Conservation (phyloP, 129 eudicot species). For the Deinandra increscens region DNA sequence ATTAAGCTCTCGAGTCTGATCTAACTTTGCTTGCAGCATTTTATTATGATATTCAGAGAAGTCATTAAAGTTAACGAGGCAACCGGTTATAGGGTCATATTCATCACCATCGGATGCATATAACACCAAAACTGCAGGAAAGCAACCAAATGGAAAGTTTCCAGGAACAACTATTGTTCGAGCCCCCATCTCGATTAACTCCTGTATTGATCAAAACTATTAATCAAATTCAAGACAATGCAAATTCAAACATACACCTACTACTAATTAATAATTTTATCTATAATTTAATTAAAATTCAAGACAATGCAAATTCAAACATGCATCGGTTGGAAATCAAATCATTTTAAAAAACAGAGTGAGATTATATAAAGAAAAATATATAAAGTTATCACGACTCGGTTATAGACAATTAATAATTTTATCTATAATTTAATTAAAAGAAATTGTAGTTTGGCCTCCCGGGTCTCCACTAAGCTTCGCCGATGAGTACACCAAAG, state of each 20-base stretch:
- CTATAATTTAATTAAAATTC: too few relatives aligned
- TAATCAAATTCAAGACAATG: not conserved
- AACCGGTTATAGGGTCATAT: slow-evolving; percentile 15
- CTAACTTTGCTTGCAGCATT: slow-evolving; percentile 16
- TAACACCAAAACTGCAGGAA: not conserved
- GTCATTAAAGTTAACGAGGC: slow-evolving; percentile 12
- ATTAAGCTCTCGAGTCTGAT: slow-evolving; percentile 3
- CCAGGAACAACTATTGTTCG: slow-evolving; percentile 22
- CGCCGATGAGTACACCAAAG: too few relatives aligned
- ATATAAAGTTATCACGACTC: too few relatives aligned
- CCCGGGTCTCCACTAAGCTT: too few relatives aligned
- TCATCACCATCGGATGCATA: not conserved
- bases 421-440: too few relatives aligned
- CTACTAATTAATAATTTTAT: too few relatives aligned
- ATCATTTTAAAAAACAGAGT: too few relatives aligned
- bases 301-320: not conserved
- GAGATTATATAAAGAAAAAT: too few relatives aligned
- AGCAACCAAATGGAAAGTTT: slow-evolving; percentile 28
- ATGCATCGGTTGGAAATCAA: too few relatives aligned
- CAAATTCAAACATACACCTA: not conserved
- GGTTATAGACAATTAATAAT: too few relatives aligned
- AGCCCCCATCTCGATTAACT: slow-evolving; percentile 30
- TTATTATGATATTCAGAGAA: slow-evolving; percentile 22
- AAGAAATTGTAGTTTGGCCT: too few relatives aligned
- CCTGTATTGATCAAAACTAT: slow-evolving; percentile 29